Base-by-base conservation (phyloP, 805 yeast genomes). In the Jamesozyma spencerorum region DNA sequence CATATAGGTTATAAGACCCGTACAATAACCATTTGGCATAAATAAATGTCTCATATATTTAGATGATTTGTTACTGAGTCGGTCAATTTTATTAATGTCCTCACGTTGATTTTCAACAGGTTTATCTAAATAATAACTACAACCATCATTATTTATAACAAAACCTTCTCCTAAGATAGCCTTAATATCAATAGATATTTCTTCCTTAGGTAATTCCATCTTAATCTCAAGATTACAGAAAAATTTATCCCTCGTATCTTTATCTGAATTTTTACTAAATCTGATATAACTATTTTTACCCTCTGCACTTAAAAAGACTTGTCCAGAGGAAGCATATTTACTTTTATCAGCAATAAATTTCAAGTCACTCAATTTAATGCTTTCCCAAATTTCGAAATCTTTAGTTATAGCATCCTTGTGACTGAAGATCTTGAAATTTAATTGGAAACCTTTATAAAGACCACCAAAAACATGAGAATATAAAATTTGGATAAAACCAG, bases 101-200 rank as follows among this genome's bases (percentile, higher is more conserved):
- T 37, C 40, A 13, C 29, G 37, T n/a, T 31, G 10, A 8, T 20
- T 20, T 3, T 26, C 22, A 6, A 46, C 34, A 6, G 66, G 57
- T 57, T 85, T 86, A 15, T 70, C 75, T 24, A 75, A 69, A 58
- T 81, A 85, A 46, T 66, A 68, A 31, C 88, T 79, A 38, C 73
- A 64, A 42, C 95, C 95, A 55, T 84, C 80, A 33, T 75, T 71
- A 49, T 92, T 88, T 48, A 85, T 79, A 59, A 81, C 79, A 55
- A 85, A 79, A 24, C 94, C 90, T n/a, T 44, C 45, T 28, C 45
- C 50, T 13, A 58, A 42, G 34, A 47, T 44, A 7, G 51, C 50
- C 18, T 38, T 34, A 14, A 58, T 39, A 36, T 53, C 45, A 18
- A 54, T 39, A 14, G 44, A 41, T 27, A 58, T 31, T 2, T 41